Conservation (phyloP, 768 basidiomycete genomes). For the Dioszegia crocea region DNA sequence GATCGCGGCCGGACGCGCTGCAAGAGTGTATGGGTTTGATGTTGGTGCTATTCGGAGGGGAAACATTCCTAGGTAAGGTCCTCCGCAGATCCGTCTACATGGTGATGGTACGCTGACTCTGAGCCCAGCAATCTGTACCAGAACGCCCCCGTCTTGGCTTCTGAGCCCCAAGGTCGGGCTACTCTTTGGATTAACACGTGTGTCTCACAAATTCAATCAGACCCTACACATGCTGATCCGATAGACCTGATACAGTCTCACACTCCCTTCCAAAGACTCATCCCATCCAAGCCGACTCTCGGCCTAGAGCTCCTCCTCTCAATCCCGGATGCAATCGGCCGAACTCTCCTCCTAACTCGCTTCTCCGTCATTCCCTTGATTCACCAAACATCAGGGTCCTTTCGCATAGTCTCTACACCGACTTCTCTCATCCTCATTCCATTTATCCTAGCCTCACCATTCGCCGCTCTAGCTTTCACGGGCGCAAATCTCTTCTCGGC, state of each 20-base stretch:
- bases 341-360: conserved; percentile 72
- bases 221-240: not conserved
- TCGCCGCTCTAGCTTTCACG: conserved; percentile 49
- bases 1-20: conserved; percentile 23
- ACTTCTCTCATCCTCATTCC: conserved; percentile 73
- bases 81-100: not conserved
- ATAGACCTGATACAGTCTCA: conserved; percentile 42
- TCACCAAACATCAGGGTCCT: conserved; percentile 58
- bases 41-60: conserved; percentile 46
- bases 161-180: conserved; percentile 63
- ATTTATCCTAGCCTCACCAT: conserved; percentile 71
- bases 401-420: conserved; percentile 64
- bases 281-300: conserved; percentile 60
- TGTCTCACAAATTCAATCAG: conserved; percentile 21
- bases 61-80: conserved; percentile 44
- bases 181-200: conserved; percentile 62
- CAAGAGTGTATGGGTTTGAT: conserved; percentile 43
- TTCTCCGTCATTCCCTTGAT: conserved; percentile 63
- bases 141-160: conserved; percentile 69
- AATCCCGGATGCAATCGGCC: conserved; percentile 70
- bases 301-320: conserved; percentile 69
- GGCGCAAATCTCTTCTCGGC: conserved; percentile 68
- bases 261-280: conserved; percentile 55
- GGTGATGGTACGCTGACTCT: not conserved
- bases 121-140: conserved; percentile 31